These are phyloP conservation scores for Amanita subjunquillea DNA, from an alignment of 768 basidiomycete species.

Conservation along the genomic window DNA sequence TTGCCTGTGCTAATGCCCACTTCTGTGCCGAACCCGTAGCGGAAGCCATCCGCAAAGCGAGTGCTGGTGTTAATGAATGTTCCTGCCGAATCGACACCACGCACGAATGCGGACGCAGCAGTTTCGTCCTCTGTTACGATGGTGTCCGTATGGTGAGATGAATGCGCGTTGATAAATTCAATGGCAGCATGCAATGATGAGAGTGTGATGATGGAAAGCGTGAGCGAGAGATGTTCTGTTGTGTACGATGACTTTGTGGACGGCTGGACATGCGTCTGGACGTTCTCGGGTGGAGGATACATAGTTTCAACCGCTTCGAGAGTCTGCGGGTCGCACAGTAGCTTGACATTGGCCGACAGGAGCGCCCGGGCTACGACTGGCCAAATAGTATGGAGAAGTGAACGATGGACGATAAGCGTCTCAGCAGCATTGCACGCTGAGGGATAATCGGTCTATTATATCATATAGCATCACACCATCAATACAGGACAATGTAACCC, in stretches of 20 bases:
- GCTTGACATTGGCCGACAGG: conserved; percentile 54
- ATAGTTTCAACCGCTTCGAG: conserved; percentile 40
- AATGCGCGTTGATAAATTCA: conserved; percentile 83
- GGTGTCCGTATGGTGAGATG: conserved; percentile 90
- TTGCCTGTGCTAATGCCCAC: conserved; percentile 96
- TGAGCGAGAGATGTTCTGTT: conserved; percentile 84
- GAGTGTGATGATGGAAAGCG: conserved; percentile 70
- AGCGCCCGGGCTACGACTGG: conserved; percentile 67
- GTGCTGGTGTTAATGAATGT: conserved; percentile 94
- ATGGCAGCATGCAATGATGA: conserved; percentile 69
- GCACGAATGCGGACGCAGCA: conserved; percentile 65
- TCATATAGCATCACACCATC: not conserved
- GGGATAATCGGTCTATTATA: conserved; percentile 77
- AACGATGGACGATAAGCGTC: conserved; percentile 78
- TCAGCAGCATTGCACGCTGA: conserved; percentile 94
- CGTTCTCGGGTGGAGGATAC: conserved; percentile 24
- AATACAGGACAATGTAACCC: conserved; percentile 7
- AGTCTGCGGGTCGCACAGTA: conserved; percentile 69
- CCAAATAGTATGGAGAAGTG: conserved; percentile 68
- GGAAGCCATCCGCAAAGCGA: conserved; percentile 91
- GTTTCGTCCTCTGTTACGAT: conserved; percentile 77
- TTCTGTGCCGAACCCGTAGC: conserved; percentile 96
- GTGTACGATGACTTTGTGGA: conserved; percentile 60
- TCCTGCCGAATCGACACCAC: conserved; percentile 85
- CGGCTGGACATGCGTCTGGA: conserved; percentile 35